phyloP scores from a whole-genome alignment of 2,329 filamentous ascomycete genomes.

The Neofusicoccum umdonicola region DNA sequence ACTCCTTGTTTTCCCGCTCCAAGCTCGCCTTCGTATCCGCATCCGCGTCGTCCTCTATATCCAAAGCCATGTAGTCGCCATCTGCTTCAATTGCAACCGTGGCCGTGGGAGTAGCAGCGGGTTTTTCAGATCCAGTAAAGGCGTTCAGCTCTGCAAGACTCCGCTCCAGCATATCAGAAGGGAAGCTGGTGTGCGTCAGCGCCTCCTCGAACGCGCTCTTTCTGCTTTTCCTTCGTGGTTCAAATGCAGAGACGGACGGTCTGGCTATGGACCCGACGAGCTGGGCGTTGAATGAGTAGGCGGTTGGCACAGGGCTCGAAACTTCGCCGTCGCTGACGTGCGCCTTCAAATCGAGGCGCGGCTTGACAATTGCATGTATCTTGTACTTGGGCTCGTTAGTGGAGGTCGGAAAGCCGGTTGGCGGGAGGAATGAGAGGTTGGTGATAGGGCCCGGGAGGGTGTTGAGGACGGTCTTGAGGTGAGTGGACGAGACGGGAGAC shows the following conservation, averaged over 20 bases:
- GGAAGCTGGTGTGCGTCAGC: slow-evolving; percentile 44
- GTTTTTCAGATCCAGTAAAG: slow-evolving; percentile 22
- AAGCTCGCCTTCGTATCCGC: neutral
- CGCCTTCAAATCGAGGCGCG: slow-evolving; percentile 61
- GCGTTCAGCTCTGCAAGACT: slow-evolving; percentile 34
- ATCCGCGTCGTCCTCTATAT: slow-evolving; percentile 14
- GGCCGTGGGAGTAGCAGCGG: slow-evolving; percentile 11
- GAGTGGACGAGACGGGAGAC: slow-evolving; percentile 58
- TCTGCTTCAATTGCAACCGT: slow-evolving; percentile 17
- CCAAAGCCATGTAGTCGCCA: slow-evolving; percentile 40
- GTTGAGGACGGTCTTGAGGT: slow-evolving; percentile 58
- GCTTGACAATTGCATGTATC: slow-evolving; percentile 69
- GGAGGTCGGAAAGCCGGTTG: slow-evolving; percentile 48
- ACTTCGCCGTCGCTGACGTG: slow-evolving; percentile 26
- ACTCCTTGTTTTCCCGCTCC: slow-evolving; percentile 23
- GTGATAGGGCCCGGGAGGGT: slow-evolving; percentile 80
- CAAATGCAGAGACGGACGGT: slow-evolving; percentile 31
- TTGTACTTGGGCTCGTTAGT: slow-evolving; percentile 43
- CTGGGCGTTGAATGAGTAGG: slow-evolving; percentile 66
- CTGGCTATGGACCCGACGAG: slow-evolving; percentile 43
- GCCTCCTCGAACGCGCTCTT: slow-evolving; percentile 39
- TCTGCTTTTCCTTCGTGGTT: slow-evolving; percentile 18
- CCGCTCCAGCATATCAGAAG: slow-evolving; percentile 39
- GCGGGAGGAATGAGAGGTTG: slow-evolving; percentile 71
- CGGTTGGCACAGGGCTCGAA: slow-evolving; percentile 46